Base-by-base conservation (phyloP, 2,329 filamentous ascomycete genomes). In the Diplodia mutila region DNA sequence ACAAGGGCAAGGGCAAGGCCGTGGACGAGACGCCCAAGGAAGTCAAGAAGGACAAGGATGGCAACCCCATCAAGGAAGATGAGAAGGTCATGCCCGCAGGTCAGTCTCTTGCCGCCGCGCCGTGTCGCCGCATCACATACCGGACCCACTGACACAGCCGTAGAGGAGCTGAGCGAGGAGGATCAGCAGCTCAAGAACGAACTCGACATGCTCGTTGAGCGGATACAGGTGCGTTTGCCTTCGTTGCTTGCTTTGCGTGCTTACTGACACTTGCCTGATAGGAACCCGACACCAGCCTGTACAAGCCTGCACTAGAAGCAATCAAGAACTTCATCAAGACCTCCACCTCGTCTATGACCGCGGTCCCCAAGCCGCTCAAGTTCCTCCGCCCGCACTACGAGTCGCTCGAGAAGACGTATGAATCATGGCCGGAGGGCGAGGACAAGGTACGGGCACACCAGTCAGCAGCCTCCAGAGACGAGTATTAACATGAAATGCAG, bases 261-360 rank as follows among this genome's bases (percentile, higher is more conserved):
- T 32, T 3, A 21, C 48, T 66, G 49, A 69, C 54, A 34, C 21
- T 52, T 55, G 57, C 14, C 42, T 23, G 29, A 11, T 65, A 65
- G 92, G 95, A 98, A 84, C 86, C 90, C 72, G 91, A 98, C 82
- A 86, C 87, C 72, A 89, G 89, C 68, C 90, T 98, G 73, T 97
- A 98, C 85, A 94, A 94, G 80, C 88, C 94, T 69, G 91, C 95
- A 66, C 85, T 99, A 73, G 94, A 98, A 81, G 91, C 93, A 73
- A 97, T 99, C 89, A 98, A 97, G 85, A 93, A 90, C 76, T 96
- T 93, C 78, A 99, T 99, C 85, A 98, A 97, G 85, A 99, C 95
- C 67, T 97, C 95, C 69, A 99, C 95, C 72, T 98, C 94, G 69
- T 99, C 96, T 54, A 99, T 99, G 95, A 99, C 95, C 59, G 95